Base-by-base conservation (phyloP, 1,139 yeast genomes). In the Blastobotrys illinoisensis region DNA sequence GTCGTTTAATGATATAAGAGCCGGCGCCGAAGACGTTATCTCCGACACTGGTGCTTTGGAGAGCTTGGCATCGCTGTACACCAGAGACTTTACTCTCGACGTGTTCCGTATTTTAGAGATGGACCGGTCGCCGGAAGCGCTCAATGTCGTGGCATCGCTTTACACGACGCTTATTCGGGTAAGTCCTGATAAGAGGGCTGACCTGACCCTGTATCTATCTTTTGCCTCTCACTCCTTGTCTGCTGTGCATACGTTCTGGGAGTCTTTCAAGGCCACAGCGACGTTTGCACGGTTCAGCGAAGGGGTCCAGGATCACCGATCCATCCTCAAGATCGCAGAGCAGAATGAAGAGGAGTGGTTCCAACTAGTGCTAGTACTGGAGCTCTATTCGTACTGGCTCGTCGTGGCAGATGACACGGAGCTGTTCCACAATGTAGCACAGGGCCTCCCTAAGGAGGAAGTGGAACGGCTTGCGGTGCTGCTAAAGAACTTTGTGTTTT, bases 391-490 rank as follows among this genome's bases (percentile, higher is more conserved):
- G 3, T 81, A 81, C 60, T 75, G 81, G 70, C 67, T 85, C 21
- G 79, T 84, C 40, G 81, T 89, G 2, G 81, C 91, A 0, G 87
- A 84, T 57, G 96, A 89, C 65, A 70, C 74, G 20, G 95, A 86
- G 63, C 71, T 86, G 52, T 57, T 65, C 48, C 57, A 60, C 40
- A 60, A 54, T 24, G 56, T 51, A 7, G 51, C 56, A 9, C 62
- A 60, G 24, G 70, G 81, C 43, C 68, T 87, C n/a, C 68, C 79
- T 0, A 62, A 74, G 14, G 74, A 71, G 0, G 77, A 81, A n/a
- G 77, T 85, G 5, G 58, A 62, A 2, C 64, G 70, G 0, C 75
- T 87, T 57, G 73, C 84, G 3, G 57, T 62, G 1, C 80, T 85
- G 57, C 70, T 87, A 53, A 82, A 82, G 59, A 70, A 72, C 32